Base-by-base conservation (phyloP, 2,329 filamentous ascomycete genomes). In the Fusarium burgessii region DNA sequence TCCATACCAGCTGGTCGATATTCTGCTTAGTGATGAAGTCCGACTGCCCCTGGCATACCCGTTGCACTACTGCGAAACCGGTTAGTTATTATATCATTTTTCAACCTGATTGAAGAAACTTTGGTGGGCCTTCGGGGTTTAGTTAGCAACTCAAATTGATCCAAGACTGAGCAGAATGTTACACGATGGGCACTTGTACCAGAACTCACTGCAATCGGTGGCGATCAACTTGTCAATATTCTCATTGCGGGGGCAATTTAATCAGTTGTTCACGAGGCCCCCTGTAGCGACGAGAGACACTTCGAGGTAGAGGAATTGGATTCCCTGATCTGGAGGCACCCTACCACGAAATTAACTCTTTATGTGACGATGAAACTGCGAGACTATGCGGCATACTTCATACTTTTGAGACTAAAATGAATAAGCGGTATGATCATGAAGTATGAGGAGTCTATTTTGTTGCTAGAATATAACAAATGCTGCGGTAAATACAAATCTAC, bases 371-470 rank as follows among this genome's bases (percentile, higher is more conserved):
- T 29, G 29, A 11, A 7, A 11, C 29, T 11, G 29, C 10, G 10
- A 29, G 29, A 11, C 29, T 29, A 3, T n/a, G 23, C 9, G 3
- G 7, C 27, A 3, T 45, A n/a, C 27, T 12, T n/a, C 17, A 10
- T 9, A 6, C 4, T 29, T 29, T 29, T 3, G 29, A 23, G 29
- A 29, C 29, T 9, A 11, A 29, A 29, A 29, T 29, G 29, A 29
- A 29, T 6, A 8, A 5, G 29, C 7, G 7, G 10, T 29, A 11
- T 7, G 2, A 11, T 29, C 10, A 8, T 29, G 10, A 29, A 20
- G 8, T 15, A 15, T 46, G 8, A n/a, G 12, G 2, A 1, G 4
- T 2, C 2, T 29, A 9, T 7, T n/a, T 3, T 13, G 2, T n/a
- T n/a, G 35, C 27, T 4, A 23, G 14, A 50, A 6, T 25, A 4